Conservation (phyloP, 108 stramenopile genomes). For the Mediolabrus comicus region DNA sequence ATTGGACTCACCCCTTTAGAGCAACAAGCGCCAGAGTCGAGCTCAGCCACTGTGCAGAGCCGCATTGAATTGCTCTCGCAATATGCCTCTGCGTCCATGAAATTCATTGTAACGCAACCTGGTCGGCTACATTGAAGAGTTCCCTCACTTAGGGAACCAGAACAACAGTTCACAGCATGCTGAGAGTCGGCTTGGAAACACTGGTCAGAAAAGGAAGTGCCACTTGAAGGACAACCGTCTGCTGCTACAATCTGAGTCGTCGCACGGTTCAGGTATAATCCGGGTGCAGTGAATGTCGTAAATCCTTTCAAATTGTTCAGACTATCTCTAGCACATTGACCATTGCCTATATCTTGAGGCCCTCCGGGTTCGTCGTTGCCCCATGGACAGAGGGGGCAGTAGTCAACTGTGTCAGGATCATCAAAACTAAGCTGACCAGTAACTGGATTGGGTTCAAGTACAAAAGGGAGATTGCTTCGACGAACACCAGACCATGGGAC, state of each 20-base stretch:
- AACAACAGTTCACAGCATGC: too few relatives aligned
- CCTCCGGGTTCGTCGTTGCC: slow-evolving; percentile 1
- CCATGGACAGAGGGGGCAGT: neutral
- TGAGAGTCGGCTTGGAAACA: too few relatives aligned
- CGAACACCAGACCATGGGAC: slow-evolving; percentile 18
- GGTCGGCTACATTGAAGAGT: too few relatives aligned
- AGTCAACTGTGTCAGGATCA: slow-evolving; percentile 4
- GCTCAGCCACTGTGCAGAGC: too few relatives aligned
- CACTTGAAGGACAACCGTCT: too few relatives aligned
- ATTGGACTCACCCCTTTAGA: too few relatives aligned
- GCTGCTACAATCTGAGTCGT: neutral
- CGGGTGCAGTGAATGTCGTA: slow-evolving; percentile 15
- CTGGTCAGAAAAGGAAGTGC: too few relatives aligned
- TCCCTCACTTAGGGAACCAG: too few relatives aligned
- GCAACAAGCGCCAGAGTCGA: too few relatives aligned
- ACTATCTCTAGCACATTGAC: neutral
- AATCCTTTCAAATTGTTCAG: slow-evolving; percentile 12
- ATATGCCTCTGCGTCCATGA: too few relatives aligned
- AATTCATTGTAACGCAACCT: too few relatives aligned
- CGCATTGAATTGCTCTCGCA: too few relatives aligned
- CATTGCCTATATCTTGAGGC: neutral
- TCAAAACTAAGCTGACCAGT: neutral
- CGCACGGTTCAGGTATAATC: slow-evolving; percentile 8
- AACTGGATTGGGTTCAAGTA: slow-evolving; percentile 8
- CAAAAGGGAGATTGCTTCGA: slow-evolving; percentile 5